Conservation (phyloP, 164 flowering plant species). For the Saururus chinensis region DNA sequence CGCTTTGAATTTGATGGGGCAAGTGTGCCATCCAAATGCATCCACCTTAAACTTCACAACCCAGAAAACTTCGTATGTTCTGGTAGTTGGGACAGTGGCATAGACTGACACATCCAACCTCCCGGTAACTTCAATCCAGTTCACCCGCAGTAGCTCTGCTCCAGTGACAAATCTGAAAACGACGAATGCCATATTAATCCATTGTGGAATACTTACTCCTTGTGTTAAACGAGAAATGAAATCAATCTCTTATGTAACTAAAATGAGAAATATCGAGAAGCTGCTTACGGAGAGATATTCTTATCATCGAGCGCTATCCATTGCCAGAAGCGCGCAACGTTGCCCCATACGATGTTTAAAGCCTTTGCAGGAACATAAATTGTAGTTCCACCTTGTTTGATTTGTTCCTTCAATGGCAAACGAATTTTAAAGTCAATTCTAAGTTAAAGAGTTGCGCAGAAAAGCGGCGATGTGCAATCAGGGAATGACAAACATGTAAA, state of each 20-base stretch:
- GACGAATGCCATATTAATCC: background rate
- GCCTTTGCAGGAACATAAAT: constrained; percentile 3
- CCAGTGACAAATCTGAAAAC: constrained; percentile 1
- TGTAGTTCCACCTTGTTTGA: background rate
- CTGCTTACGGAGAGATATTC: background rate
- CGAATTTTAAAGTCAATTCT: too few relatives aligned
- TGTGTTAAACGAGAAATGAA: too few relatives aligned
- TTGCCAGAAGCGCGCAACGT: constrained; percentile 14
- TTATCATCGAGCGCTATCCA: constrained; percentile 7
- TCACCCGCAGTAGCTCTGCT: constrained; percentile 20
- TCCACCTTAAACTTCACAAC: constrained; percentile 18
- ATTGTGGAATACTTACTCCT: background rate
- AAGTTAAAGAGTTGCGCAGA: too few relatives aligned
- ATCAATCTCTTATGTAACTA: too few relatives aligned
- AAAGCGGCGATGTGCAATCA: too few relatives aligned
- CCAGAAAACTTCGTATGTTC: constrained; percentile 10
- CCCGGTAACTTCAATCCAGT: constrained; percentile 19
- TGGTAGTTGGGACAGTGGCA: background rate
- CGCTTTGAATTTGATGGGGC: constrained; percentile 13
- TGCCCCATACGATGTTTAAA: constrained; percentile 14
- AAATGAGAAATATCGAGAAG: background rate
- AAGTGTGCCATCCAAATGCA: constrained; percentile 25
- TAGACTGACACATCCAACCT: constrained; percentile 3
- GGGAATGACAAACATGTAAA: too few relatives aligned
- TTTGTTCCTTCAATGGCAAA: background rate